phyloP scores from a whole-genome alignment of 1,284 basidiomycete genomes.

The Fomitopsis schrenkii region DNA sequence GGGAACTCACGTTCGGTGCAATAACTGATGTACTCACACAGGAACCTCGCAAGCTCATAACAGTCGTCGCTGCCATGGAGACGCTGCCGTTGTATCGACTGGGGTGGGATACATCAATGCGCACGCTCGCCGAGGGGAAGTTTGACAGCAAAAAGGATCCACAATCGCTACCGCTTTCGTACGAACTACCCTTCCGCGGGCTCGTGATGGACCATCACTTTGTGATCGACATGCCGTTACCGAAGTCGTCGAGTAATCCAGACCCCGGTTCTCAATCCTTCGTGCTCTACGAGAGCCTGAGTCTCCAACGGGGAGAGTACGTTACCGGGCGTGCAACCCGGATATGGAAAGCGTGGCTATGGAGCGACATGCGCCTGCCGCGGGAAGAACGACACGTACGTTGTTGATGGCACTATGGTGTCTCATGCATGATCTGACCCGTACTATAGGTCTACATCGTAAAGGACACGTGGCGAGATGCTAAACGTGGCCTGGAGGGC shows the following conservation, averaged over 20 bases:
- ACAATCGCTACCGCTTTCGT: neutral
- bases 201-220: neutral
- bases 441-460: slow-evolving; percentile 5
- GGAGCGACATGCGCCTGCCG: slow-evolving; percentile 4
- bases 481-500: slow-evolving; percentile 6
- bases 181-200: neutral
- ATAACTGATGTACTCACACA: neutral
- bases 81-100: neutral
- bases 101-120: slow-evolving; percentile 7
- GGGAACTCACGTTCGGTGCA: neutral
- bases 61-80: neutral
- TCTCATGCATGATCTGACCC: neutral
- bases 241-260: neutral
- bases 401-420: neutral
- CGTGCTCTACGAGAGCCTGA: slow-evolving; percentile 1
- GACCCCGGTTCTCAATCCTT: neutral
- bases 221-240: neutral
- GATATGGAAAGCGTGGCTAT: slow-evolving; percentile 9
- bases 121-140: neutral
- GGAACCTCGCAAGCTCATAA: neutral
- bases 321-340: slow-evolving; percentile 7
- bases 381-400: neutral
- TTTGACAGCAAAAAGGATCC: neutral
- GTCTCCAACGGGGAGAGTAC: slow-evolving; percentile 1
- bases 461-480: slow-evolving; percentile 11